Percentiles rank a stretch among this genome's conserved stretches.
Conservation (phyloP, 805 yeast genomes). For the Clavispora phyllophila region DNA sequence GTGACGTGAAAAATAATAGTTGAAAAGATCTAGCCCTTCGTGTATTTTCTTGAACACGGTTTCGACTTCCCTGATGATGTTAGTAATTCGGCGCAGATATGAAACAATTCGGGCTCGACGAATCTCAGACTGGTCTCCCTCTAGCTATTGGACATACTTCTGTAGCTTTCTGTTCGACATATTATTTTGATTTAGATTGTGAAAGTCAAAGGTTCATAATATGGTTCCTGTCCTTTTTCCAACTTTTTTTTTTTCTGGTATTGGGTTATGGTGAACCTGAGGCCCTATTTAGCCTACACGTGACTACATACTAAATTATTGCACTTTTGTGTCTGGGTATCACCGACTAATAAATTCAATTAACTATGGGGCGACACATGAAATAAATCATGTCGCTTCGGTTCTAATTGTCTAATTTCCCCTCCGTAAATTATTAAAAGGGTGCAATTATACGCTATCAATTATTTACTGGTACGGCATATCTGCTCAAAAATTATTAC, state of each 20-base stretch:
- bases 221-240: slow-evolving; percentile 2
- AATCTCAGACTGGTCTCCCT: neutral
- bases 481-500: neutral
- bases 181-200: neutral
- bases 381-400: too few species aligned
- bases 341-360: neutral
- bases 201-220: slow-evolving; percentile 14
- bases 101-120: neutral
- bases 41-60: slow-evolving; percentile 40
- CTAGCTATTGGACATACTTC: slow-evolving; percentile 13
- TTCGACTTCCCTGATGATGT: slow-evolving; percentile 31
- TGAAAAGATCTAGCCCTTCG: slow-evolving; percentile 42
- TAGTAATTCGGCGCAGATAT: slow-evolving; percentile 6
- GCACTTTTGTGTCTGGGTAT: neutral
- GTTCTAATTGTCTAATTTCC: too few species aligned
- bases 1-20: slow-evolving; percentile 40
- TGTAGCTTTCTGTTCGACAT: slow-evolving; percentile 20
- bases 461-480: slow-evolving; percentile 1
- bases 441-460: too few species aligned
- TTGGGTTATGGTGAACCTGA: neutral
- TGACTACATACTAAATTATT: neutral
- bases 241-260: slow-evolving; percentile 10
- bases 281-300: neutral
- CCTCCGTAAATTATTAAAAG: neutral
- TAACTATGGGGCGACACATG: neutral